These are phyloP conservation scores for Mycena floridula DNA, from an alignment of 768 basidiomycete species.

Conservation along the genomic window DNA sequence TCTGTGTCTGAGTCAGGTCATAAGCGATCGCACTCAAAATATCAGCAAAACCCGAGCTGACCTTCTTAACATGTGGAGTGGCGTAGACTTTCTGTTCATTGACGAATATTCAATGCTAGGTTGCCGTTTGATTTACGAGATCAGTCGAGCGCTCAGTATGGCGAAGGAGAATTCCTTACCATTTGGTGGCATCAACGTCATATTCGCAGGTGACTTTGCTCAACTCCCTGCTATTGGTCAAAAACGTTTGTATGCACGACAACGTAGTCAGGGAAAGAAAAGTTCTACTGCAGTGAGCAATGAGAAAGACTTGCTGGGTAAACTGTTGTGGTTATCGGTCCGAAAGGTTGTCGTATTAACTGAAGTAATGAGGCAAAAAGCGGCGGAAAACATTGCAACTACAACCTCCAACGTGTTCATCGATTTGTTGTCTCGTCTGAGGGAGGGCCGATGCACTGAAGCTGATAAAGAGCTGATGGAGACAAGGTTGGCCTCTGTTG, in stretches of 20 bases:
- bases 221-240: slow-evolving; percentile 32
- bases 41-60: slow-evolving; percentile 12
- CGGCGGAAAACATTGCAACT: slow-evolving; percentile 12
- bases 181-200: slow-evolving; percentile 28
- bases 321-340: slow-evolving; percentile 26
- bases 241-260: slow-evolving; percentile 13
- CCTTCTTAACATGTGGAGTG: slow-evolving; percentile 23
- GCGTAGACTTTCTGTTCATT: not conserved
- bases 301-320: slow-evolving; percentile 19
- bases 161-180: slow-evolving; percentile 22
- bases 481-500: slow-evolving; percentile 7
- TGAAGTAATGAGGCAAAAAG: slow-evolving; percentile 20
- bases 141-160: slow-evolving; percentile 26
- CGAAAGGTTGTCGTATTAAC: slow-evolving; percentile 21
- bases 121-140: slow-evolving; percentile 15
- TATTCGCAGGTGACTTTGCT: slow-evolving; percentile 31
- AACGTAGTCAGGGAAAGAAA: slow-evolving; percentile 3
- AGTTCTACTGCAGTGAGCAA: not conserved
- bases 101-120: not conserved
- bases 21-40: not conserved
- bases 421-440: slow-evolving; percentile 12
- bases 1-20: slow-evolving; percentile 11
- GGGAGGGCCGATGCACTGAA: slow-evolving; percentile 18
- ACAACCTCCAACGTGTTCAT: too few relatives aligned
- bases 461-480: slow-evolving; percentile 18